Percentiles rank a stretch among this genome's conserved stretches.
phyloP scores from a whole-genome alignment of 1,284 basidiomycete species.

The Cerrena zonata region DNA sequence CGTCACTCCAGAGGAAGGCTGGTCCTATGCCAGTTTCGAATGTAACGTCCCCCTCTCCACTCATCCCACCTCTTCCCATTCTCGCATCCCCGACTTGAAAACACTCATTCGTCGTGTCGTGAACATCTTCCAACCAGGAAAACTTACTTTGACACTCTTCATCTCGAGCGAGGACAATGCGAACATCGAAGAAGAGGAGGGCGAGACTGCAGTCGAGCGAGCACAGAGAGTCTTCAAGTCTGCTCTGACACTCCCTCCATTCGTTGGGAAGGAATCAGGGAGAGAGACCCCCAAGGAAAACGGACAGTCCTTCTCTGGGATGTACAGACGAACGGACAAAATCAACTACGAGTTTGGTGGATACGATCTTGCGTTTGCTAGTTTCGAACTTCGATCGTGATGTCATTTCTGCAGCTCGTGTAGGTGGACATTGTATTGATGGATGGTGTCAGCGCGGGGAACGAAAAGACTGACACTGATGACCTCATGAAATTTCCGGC shows the following conservation, averaged over 20 bases:
- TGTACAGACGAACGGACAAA: conserved; percentile 82
- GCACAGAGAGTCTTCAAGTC: conserved; percentile 66
- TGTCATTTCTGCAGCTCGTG: background rate
- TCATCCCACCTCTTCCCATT: conserved; percentile 26
- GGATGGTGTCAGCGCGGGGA: background rate
- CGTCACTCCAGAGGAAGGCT: conserved; percentile 95
- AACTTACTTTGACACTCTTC: conserved; percentile 87
- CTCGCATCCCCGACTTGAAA: conserved; percentile 65
- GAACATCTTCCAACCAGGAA: conserved; percentile 86
- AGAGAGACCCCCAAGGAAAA: conserved; percentile 9
- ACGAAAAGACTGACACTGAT: background rate
- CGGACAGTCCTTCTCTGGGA: conserved; percentile 18
- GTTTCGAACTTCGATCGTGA: conserved; percentile 53
- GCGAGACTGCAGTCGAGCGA: conserved; percentile 53
- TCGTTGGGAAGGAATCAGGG: conserved; percentile 7
- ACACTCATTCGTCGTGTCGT: conserved; percentile 85
- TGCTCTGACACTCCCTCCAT: conserved; percentile 38
- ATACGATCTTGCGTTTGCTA: conserved; percentile 91
- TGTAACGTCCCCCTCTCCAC: conserved; percentile 85
- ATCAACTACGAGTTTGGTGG: conserved; percentile 98
- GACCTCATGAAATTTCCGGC: too few relatives aligned
- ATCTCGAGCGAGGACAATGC: conserved; percentile 65
- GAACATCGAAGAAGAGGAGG: conserved; percentile 43
- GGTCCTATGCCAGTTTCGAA: conserved; percentile 97
- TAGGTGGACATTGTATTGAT: background rate